Conservation (phyloP, 140 eudicot genomes). For the Ambrosia hybrid region DNA sequence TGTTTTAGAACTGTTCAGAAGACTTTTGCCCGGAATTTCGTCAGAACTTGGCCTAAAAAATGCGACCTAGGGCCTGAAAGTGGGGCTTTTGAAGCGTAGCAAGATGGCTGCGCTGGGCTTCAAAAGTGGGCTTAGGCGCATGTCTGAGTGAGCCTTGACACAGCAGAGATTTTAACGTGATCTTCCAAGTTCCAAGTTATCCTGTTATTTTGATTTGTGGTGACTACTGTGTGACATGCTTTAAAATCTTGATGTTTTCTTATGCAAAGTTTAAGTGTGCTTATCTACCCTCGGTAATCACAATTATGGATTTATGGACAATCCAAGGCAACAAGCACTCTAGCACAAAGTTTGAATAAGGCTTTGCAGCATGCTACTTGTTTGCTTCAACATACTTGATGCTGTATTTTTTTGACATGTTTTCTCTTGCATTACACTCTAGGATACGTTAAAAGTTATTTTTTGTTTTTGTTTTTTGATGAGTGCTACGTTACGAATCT, state of each 20-base stretch:
- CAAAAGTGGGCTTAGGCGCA: no score
- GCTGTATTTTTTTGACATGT: neutral
- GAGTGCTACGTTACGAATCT: slow-evolving; percentile 4
- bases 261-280: neutral
- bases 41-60: no score
- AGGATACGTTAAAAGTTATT: neutral
- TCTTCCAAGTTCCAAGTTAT: neutral
- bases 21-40: no score
- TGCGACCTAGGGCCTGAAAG: no score
- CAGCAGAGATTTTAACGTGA: neutral
- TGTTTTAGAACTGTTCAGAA: no score
- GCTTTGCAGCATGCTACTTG: neutral
- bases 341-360: neutral
- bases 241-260: neutral
- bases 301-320: neutral
- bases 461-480: neutral
- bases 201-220: neutral
- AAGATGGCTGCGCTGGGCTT: no score
- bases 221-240: neutral
- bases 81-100: no score
- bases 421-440: neutral
- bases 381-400: neutral
- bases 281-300: slow-evolving; percentile 5
- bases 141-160: no score
- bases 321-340: neutral